A percentile compares a stretch with the other conserved stretches of the same genome.
phyloP scores from a whole-genome alignment of 768 basidiomycete genomes.

The Suillus discolor region DNA sequence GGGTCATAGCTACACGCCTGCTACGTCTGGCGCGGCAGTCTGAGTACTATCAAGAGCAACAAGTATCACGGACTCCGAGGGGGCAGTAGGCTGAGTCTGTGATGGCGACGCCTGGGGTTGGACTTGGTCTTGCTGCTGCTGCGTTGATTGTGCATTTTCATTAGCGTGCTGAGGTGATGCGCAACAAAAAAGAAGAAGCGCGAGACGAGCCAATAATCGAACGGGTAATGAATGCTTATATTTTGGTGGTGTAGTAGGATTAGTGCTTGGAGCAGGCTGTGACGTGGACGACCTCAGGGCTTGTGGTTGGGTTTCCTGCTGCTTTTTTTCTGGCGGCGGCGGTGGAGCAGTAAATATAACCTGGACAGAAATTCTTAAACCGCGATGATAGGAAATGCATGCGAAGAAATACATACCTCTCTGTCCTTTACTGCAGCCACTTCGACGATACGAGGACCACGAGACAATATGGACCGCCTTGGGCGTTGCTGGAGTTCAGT shows the following conservation, averaged over 20 bases:
- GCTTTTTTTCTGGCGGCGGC: neutral
- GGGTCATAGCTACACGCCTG: neutral
- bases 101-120: neutral
- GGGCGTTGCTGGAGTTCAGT: neutral
- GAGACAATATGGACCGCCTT: neutral
- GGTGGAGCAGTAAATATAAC: neutral
- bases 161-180: neutral
- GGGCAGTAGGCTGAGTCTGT: neutral
- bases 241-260: neutral
- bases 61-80: neutral
- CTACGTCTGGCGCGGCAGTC: neutral
- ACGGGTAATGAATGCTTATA: neutral
- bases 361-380: neutral
- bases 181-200: neutral
- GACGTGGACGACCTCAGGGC: neutral
- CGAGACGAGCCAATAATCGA: neutral
- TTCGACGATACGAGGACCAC: neutral
- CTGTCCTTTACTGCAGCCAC: neutral
- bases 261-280: neutral
- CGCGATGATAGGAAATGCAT: neutral
- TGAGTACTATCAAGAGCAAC: neutral
- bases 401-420: neutral
- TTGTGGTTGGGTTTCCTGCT: neutral
- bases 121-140: neutral
- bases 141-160: neutral